Base-by-base conservation (phyloP, 2,329 filamentous ascomycete genomes). In the Coleophoma crateriformis region DNA sequence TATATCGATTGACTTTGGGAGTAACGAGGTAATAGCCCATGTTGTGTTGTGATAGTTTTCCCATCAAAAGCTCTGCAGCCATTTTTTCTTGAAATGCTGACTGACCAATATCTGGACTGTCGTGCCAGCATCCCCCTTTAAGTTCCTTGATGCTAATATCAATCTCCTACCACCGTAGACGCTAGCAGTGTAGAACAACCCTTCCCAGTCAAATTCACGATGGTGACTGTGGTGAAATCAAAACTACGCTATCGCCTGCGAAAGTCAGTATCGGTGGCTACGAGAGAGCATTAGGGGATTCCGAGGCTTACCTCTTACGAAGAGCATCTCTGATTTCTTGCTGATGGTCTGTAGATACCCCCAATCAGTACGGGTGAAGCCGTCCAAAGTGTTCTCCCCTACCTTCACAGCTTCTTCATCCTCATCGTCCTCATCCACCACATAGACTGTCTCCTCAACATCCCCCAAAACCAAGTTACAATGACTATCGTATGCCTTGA, bases 311-410 rank as follows among this genome's bases (percentile, higher is more conserved):
- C 91, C 92, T 88, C 94, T 79, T 51, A 99, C 92, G 68, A 99
- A 99, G 17, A 99, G 74, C 94, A 99, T 99, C 68, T 97, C 94
- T 40, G 90, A 95, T 69, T 96, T 95, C 72, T 95, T 95, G 73
- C 92, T 95, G 55, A 94, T 83, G 13, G 91, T 96, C 88, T 95
- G 13, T 46, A 44, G 2, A 41, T 13, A n/a, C 5, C 13, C 3
- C 22, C 47, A 20, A 45, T 56, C 32, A 43, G 34, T 17, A 14
- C 14, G 11, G 42, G 14, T 20, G 17, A n/a, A 17, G 22, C 27
- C 6, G 22, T 15, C 19, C 7, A 10, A 12, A 15, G 14, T 10
- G n/a, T 15, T 17, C 13, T 13, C n/a, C 37, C 75, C 58, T 66
- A 91, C 88, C 76, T 84, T 88, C 61, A 90, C 76, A 27, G 82